phyloP scores from a whole-genome alignment of 768 basidiomycete genomes.

The Mycena venus region DNA sequence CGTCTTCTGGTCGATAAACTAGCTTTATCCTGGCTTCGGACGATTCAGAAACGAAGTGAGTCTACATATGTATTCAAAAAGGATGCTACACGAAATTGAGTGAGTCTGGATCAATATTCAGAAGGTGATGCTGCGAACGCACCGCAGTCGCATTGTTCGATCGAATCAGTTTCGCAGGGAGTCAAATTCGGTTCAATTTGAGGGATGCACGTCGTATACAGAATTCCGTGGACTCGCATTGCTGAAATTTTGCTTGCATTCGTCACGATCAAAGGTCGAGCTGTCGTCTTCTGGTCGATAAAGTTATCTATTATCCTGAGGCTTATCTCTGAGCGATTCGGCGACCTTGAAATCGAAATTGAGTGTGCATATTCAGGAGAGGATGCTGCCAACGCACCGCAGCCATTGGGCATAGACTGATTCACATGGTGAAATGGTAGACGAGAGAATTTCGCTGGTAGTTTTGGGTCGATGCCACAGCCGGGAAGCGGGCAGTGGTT shows the following conservation, averaged over 20 bases:
- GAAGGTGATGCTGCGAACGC: too few relatives aligned
- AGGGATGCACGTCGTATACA: neutral
- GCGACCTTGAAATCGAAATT: neutral
- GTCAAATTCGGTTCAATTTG: neutral
- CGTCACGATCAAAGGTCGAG: neutral
- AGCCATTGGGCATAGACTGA: neutral
- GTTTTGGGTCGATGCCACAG: neutral
- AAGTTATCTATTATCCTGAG: neutral
- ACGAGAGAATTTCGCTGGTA: too few relatives aligned
- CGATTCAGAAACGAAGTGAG: too few relatives aligned
- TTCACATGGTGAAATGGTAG: too few relatives aligned
- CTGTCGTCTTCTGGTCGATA: neutral
- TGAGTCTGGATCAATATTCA: too few relatives aligned
- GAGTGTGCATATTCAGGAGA: neutral
- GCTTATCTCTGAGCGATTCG: neutral
- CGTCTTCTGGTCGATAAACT: neutral
- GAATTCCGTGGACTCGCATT: neutral
- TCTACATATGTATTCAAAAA: too few relatives aligned
- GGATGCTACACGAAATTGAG: too few relatives aligned
- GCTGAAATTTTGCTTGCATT: neutral
- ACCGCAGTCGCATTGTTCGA: too few relatives aligned
- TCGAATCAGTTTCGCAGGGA: neutral
- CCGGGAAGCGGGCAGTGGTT: neutral
- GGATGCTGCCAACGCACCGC: neutral
- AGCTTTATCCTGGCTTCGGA: too few relatives aligned